These are phyloP conservation scores for Trichoderma harzianum DNA, from an alignment of 2,329 filamentous ascomycete genomes.

Conservation along the genomic window DNA sequence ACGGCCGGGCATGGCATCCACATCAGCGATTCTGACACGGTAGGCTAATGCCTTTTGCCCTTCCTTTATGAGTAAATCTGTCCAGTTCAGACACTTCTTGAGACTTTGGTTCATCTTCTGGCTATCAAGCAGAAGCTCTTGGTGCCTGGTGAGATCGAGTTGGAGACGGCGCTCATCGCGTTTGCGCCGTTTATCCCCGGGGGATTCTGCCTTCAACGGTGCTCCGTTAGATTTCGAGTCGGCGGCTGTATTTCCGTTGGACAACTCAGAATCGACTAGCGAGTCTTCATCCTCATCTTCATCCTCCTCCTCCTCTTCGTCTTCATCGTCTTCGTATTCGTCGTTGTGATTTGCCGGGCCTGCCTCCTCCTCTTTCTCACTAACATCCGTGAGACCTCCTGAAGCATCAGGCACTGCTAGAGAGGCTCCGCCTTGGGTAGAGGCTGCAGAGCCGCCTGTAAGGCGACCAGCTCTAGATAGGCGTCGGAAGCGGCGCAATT, in stretches of 20 bases:
- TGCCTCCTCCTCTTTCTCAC: conserved; percentile 35
- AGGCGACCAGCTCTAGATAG: conserved; percentile 77
- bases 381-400: conserved; percentile 48
- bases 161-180: conserved; percentile 80
- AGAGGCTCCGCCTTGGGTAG: conserved; percentile 44
- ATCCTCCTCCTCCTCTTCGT: conserved; percentile 39
- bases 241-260: conserved; percentile 37
- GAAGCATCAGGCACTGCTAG: conserved; percentile 42
- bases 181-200: conserved; percentile 50
- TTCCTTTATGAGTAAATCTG: conserved; percentile 85
- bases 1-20: conserved; percentile 65
- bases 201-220: conserved; percentile 38
- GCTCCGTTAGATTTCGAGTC: not conserved
- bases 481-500: conserved; percentile 81
- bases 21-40: conserved; percentile 71
- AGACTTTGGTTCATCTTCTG: conserved; percentile 95
- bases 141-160: conserved; percentile 82
- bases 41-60: conserved; percentile 85
- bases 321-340: conserved; percentile 41
- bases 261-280: conserved; percentile 51
- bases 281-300: conserved; percentile 46
- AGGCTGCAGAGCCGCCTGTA: conserved; percentile 53
- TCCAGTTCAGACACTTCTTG: conserved; percentile 83
- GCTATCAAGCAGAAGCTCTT: conserved; percentile 81
- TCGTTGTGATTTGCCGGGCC: conserved; percentile 34